phyloP scores from a whole-genome alignment of 2,329 filamentous ascomycete genomes.

The Aphanocladium album region DNA sequence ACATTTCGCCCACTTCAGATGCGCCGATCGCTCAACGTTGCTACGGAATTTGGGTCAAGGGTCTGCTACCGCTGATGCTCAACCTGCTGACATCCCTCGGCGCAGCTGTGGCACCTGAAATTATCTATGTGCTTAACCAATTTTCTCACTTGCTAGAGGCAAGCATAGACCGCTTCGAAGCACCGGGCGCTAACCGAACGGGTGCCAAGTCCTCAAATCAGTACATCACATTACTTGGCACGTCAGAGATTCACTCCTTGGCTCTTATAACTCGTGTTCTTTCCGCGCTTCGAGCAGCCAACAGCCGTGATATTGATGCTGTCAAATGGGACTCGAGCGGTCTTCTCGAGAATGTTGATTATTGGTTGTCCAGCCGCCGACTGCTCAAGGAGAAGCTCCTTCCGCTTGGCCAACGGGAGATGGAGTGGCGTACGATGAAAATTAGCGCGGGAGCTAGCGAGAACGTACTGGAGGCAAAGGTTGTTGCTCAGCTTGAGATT shows the following conservation, averaged over 20 bases:
- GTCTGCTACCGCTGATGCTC: constrained; percentile 79
- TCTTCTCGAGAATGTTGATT: constrained; percentile 78
- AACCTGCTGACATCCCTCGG: constrained; percentile 83
- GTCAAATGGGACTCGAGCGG: constrained; percentile 69
- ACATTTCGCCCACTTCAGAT: constrained; percentile 74
- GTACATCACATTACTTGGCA: constrained; percentile 68
- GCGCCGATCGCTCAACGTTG: constrained; percentile 63
- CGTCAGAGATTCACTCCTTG: constrained; percentile 73
- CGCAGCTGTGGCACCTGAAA: constrained; percentile 74
- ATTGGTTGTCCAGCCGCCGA: constrained; percentile 66
- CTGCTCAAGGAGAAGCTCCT: constrained; percentile 68
- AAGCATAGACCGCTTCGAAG: constrained; percentile 67
- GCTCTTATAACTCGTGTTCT: constrained; percentile 72
- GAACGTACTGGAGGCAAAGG: constrained; percentile 69
- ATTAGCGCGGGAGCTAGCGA: constrained; percentile 39
- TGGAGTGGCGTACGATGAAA: constrained; percentile 51
- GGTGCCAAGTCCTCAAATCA: constrained; percentile 44
- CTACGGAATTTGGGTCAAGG: constrained; percentile 86
- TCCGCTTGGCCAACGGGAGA: constrained; percentile 67
- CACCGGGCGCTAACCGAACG: constrained; percentile 50
- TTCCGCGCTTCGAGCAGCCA: constrained; percentile 57
- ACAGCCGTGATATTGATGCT: constrained; percentile 65
- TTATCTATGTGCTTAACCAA: constrained; percentile 81
- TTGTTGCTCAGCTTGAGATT: constrained; percentile 63
- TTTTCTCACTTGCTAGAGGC: constrained; percentile 75